phyloP scores from a whole-genome alignment of 2,329 filamentous ascomycete species.

The Diplodia scrobiculata region DNA sequence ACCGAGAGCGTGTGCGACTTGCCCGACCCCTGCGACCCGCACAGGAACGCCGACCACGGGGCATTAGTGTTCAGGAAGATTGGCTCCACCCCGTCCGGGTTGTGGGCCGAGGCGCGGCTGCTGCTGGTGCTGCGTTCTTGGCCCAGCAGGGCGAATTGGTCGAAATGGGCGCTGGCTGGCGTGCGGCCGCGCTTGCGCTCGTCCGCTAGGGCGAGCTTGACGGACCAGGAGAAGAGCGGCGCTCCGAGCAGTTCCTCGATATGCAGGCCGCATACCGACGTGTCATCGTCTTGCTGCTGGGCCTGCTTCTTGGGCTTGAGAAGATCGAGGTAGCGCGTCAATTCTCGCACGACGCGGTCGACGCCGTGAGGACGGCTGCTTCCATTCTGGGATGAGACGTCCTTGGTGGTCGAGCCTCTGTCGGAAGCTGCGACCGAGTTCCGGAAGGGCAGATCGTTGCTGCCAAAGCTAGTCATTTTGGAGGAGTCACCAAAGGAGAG shows the following conservation, averaged over 20 bases:
- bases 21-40: conserved; percentile 64
- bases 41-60: conserved; percentile 63
- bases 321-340: conserved; percentile 9
- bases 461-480: neutral
- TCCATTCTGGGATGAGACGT: neutral
- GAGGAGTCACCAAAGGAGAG: neutral
- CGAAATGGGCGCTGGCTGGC: conserved; percentile 7
- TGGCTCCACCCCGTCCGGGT: conserved; percentile 29
- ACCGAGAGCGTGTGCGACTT: conserved; percentile 64
- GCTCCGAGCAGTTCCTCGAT: conserved; percentile 21
- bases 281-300: neutral
- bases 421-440: neutral
- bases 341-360: conserved; percentile 18
- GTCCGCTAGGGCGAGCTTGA: conserved; percentile 16
- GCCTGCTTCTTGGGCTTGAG: neutral
- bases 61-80: conserved; percentile 58
- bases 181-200: conserved; percentile 2
- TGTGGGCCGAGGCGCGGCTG: neutral
- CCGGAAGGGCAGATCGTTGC: neutral
- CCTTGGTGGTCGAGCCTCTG: neutral
- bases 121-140: conserved; percentile 1
- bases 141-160: conserved; percentile 26
- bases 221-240: conserved; percentile 26
- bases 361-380: neutral
- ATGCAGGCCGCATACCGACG: neutral